These are phyloP conservation scores for Ceratocystis huliohia DNA, from an alignment of 2,329 filamentous ascomycete genomes.

Conservation along the genomic window DNA sequence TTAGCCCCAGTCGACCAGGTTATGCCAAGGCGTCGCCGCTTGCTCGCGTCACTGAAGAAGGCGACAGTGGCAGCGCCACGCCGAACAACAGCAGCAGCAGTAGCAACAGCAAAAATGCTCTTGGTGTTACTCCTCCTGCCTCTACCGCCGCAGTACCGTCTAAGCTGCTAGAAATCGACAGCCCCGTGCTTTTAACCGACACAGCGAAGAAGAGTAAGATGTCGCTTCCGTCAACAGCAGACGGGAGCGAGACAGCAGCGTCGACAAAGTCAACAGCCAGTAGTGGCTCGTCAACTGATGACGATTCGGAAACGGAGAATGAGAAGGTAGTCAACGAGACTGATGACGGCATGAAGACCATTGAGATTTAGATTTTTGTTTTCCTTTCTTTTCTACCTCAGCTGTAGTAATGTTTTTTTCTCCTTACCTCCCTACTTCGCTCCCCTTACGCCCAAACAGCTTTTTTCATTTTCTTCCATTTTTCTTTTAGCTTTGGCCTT, in stretches of 20 bases:
- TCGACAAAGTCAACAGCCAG: slow-evolving; percentile 26
- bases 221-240: slow-evolving; percentile 25
- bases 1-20: slow-evolving; percentile 52
- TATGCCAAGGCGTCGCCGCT: slow-evolving; percentile 59
- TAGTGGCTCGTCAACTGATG: slow-evolving; percentile 23
- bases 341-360: slow-evolving; percentile 45
- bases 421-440: background rate
- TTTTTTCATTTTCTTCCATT: background rate
- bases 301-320: slow-evolving; percentile 31
- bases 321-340: slow-evolving; percentile 32
- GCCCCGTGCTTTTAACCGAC: slow-evolving; percentile 29
- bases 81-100: background rate
- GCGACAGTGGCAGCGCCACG: slow-evolving; percentile 2
- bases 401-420: slow-evolving; percentile 5
- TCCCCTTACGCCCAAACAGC: background rate
- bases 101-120: slow-evolving; percentile 18
- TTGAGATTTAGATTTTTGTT: slow-evolving; percentile 39
- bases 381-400: slow-evolving; percentile 10
- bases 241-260: slow-evolving; percentile 25
- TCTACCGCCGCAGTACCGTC: slow-evolving; percentile 32
- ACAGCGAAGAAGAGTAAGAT: slow-evolving; percentile 34
- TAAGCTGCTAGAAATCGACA: slow-evolving; percentile 46
- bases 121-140: slow-evolving; percentile 32
- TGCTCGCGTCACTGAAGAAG: slow-evolving; percentile 62
- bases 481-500: background rate